phyloP scores from a whole-genome alignment of 2,329 filamentous ascomycete species.

The Diaporthe citrichinensis region DNA sequence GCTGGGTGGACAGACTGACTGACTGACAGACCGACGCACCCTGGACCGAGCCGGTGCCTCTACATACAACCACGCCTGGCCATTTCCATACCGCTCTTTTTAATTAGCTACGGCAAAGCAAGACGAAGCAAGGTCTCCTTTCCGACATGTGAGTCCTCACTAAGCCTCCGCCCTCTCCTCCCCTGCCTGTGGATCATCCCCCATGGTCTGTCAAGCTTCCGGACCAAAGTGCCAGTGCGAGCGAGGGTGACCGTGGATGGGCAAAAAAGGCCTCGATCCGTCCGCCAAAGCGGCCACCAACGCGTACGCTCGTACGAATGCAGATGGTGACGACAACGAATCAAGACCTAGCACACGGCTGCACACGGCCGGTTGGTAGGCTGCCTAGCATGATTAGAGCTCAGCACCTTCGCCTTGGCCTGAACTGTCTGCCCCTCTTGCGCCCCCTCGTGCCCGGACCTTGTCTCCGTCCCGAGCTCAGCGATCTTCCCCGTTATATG shows the following conservation, averaged over 20 bases:
- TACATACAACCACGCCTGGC: not conserved
- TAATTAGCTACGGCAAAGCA: not conserved
- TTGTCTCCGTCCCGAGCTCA: not conserved
- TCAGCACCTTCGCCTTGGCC: slow-evolving; percentile 21
- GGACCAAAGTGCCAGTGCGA: slow-evolving; percentile 2
- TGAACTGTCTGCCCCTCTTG: slow-evolving; percentile 12
- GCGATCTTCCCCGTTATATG: slow-evolving; percentile 3
- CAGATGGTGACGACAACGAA: slow-evolving; percentile 24
- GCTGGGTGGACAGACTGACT: slow-evolving; percentile 6
- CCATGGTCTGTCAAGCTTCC: not conserved
- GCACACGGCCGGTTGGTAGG: slow-evolving; percentile 21
- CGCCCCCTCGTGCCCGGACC: slow-evolving; percentile 3
- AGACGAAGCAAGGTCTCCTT: slow-evolving; percentile 6
- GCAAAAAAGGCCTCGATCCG: slow-evolving; percentile 18
- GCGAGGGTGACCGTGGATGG: not conserved
- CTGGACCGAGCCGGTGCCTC: not conserved
- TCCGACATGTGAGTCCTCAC: slow-evolving; percentile 28
- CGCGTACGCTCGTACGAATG: slow-evolving; percentile 29
- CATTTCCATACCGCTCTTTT: slow-evolving; percentile 14
- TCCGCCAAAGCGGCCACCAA: slow-evolving; percentile 32
- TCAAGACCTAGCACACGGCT: not conserved
- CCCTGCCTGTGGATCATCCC: not conserved
- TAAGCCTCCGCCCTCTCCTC: not conserved
- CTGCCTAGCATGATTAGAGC: slow-evolving; percentile 28
- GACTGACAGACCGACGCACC: not conserved